Base-by-base conservation (phyloP, 192 early-diverging fungal species). In the Entrophospora sp. region DNA sequence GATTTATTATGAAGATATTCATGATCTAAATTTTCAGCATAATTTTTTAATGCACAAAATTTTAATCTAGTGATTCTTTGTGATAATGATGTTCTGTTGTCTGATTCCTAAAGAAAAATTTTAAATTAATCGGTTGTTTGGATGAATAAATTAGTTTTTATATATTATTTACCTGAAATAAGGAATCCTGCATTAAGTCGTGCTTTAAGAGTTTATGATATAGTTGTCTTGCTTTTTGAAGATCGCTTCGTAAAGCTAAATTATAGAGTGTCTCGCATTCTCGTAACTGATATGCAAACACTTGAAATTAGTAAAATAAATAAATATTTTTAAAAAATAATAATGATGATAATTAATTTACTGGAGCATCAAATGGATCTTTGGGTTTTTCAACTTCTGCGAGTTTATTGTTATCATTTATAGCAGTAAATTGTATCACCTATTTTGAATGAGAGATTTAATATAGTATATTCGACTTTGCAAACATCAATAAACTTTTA, bases 261-360 rank as follows among this genome's bases (percentile, higher is more conserved):
- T 57, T 57, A 34, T 57, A 57, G 20, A 30, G n/a, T 10, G 24
- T 57, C 36, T 57, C 55, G 31, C 55, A 57, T 57, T 57, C 18
- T 22, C 20, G 28, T 0, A 57, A 57, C 51, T 53, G 18, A 30
- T 10, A 42, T 42, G 16, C 40, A 7, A 30, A n/a, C 9, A 31
- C n/a, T 25, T 31, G 13, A 20, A 25, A 2, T 31, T 31, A 53
- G 14, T 5, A 25, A n/a, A 14, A 8, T 9, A 49, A 49, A 1
- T 4, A 16, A 32, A 5, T 32, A 16, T 14, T 18, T 2, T 18
- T 16, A 31, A 13, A 53, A 53, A 53, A 22, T 30, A 6, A 31
- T 16, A n/a, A n/a, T n/a, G n/a, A n/a, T n/a, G n/a, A n/a, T n/a
- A 30, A 28, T 8, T 16, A 16, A 25, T 16, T 16, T 53, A 53